Evolutionary conservation across 1,139 yeast genomes (phyloP).

Genomic region (Scheffersomyces parashehatae): DNA sequence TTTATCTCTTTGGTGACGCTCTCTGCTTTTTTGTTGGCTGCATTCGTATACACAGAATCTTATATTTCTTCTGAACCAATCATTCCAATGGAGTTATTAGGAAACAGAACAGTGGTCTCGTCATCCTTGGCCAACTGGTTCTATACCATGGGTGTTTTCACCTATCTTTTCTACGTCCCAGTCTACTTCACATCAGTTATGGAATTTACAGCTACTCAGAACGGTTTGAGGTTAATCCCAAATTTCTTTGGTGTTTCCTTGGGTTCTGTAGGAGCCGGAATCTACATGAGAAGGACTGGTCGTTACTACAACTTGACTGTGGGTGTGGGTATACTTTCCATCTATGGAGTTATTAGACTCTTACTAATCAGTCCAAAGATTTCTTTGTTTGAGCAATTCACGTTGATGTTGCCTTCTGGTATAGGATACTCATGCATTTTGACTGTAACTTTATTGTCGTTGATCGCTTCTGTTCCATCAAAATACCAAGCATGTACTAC

Average conservation of each 20-base stretch:
- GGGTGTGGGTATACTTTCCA: conserved; percentile 42
- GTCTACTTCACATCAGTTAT: conserved; percentile 60
- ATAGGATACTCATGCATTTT: conserved; percentile 22
- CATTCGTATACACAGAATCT: conserved; percentile 54
- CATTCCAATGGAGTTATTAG: conserved; percentile 57
- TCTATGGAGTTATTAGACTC: conserved; percentile 48
- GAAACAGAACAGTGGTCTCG: conserved; percentile 59
- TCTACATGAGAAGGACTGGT: conserved; percentile 70
- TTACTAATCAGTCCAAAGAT: conserved; percentile 40
- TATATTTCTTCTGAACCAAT: conserved; percentile 65
- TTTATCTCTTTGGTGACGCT: conserved; percentile 30
- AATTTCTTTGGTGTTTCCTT: conserved; percentile 68
- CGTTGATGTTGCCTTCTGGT: conserved; percentile 19
- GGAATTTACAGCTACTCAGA: conserved; percentile 54
- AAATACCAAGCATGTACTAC: conserved; percentile 26
- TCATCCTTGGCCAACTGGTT: conserved; percentile 72
- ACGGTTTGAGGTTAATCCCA: conserved; percentile 63
- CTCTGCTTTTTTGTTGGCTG: conserved; percentile 22
- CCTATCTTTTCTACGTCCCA: conserved; percentile 64
- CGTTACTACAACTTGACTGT: conserved; percentile 56
- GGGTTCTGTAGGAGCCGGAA: conserved; percentile 72
- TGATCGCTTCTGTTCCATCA: conserved; percentile 24
- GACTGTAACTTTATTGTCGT: conserved; percentile 24
- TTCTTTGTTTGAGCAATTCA: conserved; percentile 28
- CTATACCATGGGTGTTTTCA: conserved; percentile 54